Evolutionary conservation across 441 rosid genomes (phyloP).

Genomic region (Pelargonium citronellum): DNA sequence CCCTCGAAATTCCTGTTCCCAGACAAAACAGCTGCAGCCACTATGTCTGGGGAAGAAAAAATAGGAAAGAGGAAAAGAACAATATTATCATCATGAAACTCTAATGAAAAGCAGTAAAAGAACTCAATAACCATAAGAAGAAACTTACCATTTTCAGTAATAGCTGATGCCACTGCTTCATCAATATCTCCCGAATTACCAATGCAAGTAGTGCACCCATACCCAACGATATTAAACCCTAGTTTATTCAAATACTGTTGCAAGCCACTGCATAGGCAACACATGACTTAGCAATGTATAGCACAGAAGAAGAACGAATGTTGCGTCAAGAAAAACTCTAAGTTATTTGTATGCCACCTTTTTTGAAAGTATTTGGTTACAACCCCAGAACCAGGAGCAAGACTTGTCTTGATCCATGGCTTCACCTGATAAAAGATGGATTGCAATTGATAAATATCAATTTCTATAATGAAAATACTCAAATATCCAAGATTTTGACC

Average conservation of each 20-base stretch:
- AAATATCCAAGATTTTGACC: not conserved
- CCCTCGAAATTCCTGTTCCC: conserved; percentile 96
- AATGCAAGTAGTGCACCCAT: conserved; percentile 95
- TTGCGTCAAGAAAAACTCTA: not conserved
- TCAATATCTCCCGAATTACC: conserved; percentile 89
- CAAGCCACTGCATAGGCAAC: conserved; percentile 61
- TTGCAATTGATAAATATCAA: not conserved
- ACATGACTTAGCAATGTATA: conserved; percentile 7
- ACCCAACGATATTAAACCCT: conserved; percentile 86
- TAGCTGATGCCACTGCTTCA: conserved; percentile 77
- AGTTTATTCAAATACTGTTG: conserved; percentile 74
- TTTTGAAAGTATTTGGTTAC: conserved; percentile 76
- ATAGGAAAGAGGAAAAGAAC: not conserved
- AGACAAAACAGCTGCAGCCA: conserved; percentile 88
- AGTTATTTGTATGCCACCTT: conserved; percentile 53
- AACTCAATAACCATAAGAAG: not conserved
- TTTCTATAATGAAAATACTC: conserved; percentile 6
- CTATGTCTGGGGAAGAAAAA: conserved; percentile 47
- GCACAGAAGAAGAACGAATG: conserved; percentile 3
- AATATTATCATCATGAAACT: not conserved
- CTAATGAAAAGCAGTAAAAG: not conserved
- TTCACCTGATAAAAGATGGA: conserved; percentile 53
- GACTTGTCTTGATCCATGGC: conserved; percentile 93
- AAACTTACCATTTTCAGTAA: conserved; percentile 66
- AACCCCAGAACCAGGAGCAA: conserved; percentile 95